Base-by-base conservation (phyloP, 148 eudicot genomes). In the Rhododendron simsii region DNA sequence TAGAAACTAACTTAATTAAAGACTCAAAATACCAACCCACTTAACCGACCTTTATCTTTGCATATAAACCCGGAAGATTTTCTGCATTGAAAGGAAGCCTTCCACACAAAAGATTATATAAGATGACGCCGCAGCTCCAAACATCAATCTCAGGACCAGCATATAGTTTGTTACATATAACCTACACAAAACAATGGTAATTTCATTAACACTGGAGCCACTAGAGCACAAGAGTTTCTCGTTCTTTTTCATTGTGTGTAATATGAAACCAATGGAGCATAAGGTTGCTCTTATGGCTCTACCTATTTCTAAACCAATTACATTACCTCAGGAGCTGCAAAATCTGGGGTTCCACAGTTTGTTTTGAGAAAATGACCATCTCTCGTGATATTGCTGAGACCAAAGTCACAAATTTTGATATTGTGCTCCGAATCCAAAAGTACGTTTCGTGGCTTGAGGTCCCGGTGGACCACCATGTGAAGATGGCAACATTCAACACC, bases 141-240 rank as follows among this genome's bases (percentile, higher is more conserved):
- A 96, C 98, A 89, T 96, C 99, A 44, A 96, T 98, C 92, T 96
- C 99, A 23, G 98, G 98, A 26, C 98, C 99, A 84, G 99, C 98
- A 90, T 96, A 96, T 69, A 96, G 85, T 90, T 93, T 96, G 77
- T 98, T 98, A 83, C 98, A 96, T 74, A 95, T 95, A 65, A 96
- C 99, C 99, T 95, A 77, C 15, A 82, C 50, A 9, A 84, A 45
- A 80, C 2, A 30, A 30, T 30, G 53, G 11, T 23, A 3, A 45
- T 14, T n/a, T 30, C 5, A 55, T 28, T 37, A 0, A 55, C 59
- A 4, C 5, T 55, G 1, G 59, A 55, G 6, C 30, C 30, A 30
- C 30, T 30, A 0, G 30, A 30, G 30, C 30, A 30, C 6, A 55
- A 55, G 59, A 3, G 59, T 55, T 55, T 15, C 59, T 55, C 59